phyloP scores from a whole-genome alignment of 2,329 filamentous ascomycete genomes.

The Chrysosporium keratinophilum region DNA sequence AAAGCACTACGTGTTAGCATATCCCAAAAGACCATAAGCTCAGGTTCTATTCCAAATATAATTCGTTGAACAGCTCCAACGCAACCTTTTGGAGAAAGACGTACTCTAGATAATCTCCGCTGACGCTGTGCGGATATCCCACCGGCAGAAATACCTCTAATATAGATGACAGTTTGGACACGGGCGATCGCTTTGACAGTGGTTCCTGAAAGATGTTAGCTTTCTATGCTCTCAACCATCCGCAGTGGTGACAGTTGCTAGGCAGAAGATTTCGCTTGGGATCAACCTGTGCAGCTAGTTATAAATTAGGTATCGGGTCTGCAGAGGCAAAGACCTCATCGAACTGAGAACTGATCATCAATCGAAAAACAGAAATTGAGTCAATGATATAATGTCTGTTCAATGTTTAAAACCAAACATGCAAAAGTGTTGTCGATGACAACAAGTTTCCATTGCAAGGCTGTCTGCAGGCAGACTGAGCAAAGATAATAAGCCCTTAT shows the following conservation, averaged over 20 bases:
- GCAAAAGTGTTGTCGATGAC: no score
- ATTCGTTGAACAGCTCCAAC: no score
- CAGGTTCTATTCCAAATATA: no score
- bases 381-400: neutral
- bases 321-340: neutral
- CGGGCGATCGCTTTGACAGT: conserved; percentile 19
- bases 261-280: neutral
- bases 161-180: conserved; percentile 29
- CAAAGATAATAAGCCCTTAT: neutral
- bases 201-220: neutral
- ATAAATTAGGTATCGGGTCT: neutral
- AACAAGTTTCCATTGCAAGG: neutral
- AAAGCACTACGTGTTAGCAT: neutral
- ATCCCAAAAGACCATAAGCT: neutral
- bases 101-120: conserved; percentile 67
- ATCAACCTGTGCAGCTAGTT: neutral
- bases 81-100: conserved; percentile 8
- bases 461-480: neutral
- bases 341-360: neutral
- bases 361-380: neutral
- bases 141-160: conserved; percentile 72
- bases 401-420: neutral
- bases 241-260: neutral
- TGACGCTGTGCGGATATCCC: conserved; percentile 81
- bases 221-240: neutral